phyloP scores from a whole-genome alignment of 305 asterid species.

The Fraxinus paxiana region DNA sequence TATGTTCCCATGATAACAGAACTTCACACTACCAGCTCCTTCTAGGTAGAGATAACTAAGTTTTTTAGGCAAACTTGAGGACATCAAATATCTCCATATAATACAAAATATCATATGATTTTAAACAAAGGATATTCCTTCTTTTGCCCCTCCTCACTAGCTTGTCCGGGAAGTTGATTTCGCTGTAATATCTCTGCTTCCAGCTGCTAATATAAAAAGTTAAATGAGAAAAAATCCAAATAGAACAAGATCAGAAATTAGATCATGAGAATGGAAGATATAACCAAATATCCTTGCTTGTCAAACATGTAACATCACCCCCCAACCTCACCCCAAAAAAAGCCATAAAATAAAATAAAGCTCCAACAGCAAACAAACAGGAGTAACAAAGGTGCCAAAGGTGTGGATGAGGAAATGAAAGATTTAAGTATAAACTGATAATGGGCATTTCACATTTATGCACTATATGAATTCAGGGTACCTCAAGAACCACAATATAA shows the following conservation, averaged over 20 bases:
- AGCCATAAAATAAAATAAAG: neutral
- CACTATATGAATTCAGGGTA: neutral
- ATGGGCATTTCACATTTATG: neutral
- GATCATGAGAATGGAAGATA: neutral
- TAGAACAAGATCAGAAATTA: conserved; percentile 19
- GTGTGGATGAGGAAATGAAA: neutral
- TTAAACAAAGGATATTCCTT: conserved; percentile 80
- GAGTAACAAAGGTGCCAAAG: neutral
- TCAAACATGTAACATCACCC: neutral
- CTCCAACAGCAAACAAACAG: neutral
- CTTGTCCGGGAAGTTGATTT: conserved; percentile 75
- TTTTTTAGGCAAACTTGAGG: neutral
- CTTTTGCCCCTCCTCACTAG: conserved; percentile 74
- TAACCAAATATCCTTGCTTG: neutral
- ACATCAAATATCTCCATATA: conserved; percentile 1
- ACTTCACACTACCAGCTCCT: conserved; percentile 10
- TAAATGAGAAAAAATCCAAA: conserved; percentile 27
- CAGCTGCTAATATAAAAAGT: conserved; percentile 45
- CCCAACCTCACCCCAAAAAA: neutral
- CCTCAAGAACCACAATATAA: neutral
- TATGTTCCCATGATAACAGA: neutral
- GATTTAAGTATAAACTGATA: neutral
- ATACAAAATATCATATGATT: conserved; percentile 1
- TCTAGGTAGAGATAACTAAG: neutral
- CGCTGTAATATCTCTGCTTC: conserved; percentile 63